A percentile compares a stretch with the other conserved stretches of the same genome.
Conservation (phyloP, 768 basidiomycete genomes). For the Suillus plorans region DNA sequence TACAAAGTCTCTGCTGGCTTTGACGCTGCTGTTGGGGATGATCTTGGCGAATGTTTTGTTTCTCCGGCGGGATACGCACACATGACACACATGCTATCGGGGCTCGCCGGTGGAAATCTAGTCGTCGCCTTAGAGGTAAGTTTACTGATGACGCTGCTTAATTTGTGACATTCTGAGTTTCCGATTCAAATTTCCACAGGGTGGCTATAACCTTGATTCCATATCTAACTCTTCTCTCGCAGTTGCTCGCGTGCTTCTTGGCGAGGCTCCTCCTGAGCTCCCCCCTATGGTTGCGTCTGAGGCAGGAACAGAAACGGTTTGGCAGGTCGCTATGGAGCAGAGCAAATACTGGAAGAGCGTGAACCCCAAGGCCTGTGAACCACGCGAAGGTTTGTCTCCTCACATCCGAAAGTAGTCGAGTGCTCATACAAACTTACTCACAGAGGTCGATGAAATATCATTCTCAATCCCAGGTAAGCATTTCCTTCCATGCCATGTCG, state of each 20-base stretch:
- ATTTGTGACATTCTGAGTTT: background rate
- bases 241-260: slow-evolving; percentile 84
- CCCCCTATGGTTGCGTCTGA: slow-evolving; percentile 74
- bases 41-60: slow-evolving; percentile 88
- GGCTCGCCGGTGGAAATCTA: slow-evolving; percentile 83
- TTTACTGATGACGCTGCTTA: background rate
- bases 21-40: slow-evolving; percentile 93
- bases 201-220: slow-evolving; percentile 91
- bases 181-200: slow-evolving; percentile 46
- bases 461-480: slow-evolving; percentile 66
- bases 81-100: slow-evolving; percentile 96
- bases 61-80: slow-evolving; percentile 93
- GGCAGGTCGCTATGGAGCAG: slow-evolving; percentile 84
- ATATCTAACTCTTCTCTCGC: slow-evolving; percentile 87
- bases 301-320: slow-evolving; percentile 85
- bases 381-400: slow-evolving; percentile 62
- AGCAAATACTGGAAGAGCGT: slow-evolving; percentile 90
- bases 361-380: slow-evolving; percentile 79
- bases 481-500: background rate
- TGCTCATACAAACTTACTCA: slow-evolving; percentile 1
- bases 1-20: slow-evolving; percentile 94
- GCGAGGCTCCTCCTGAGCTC: slow-evolving; percentile 79
- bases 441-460: slow-evolving; percentile 61
- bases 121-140: slow-evolving; percentile 92
- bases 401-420: background rate